Conservation (phyloP, 257 asterid species). For the Solanum clarkiae region DNA sequence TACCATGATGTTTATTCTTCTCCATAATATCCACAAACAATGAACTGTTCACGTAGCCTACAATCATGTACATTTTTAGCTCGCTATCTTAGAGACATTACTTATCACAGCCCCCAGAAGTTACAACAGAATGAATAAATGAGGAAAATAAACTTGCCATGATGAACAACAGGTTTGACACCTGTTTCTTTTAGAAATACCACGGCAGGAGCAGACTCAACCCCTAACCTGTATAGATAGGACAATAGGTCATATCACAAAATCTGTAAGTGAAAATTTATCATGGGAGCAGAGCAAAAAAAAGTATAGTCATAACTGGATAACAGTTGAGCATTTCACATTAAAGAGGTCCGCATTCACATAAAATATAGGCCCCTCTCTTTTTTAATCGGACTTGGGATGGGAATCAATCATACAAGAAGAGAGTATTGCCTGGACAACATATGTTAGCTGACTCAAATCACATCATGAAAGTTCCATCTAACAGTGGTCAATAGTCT, state of each 20-base stretch:
- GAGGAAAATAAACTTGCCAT: slow-evolving; percentile 36
- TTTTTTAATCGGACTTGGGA: not conserved
- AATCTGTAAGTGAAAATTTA: not conserved
- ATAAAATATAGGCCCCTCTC: not conserved
- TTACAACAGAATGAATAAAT: not conserved
- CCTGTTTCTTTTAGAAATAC: slow-evolving; percentile 91
- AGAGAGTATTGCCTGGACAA: not conserved
- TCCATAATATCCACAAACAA: slow-evolving; percentile 72
- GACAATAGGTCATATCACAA: slow-evolving; percentile 1
- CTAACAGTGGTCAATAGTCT: not conserved
- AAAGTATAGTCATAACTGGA: not conserved
- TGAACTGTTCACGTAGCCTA: slow-evolving; percentile 78
- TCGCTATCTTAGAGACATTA: slow-evolving; percentile 2
- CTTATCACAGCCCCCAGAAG: not conserved
- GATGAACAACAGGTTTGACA: slow-evolving; percentile 67
- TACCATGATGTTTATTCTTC: slow-evolving; percentile 80
- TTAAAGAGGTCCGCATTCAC: not conserved
- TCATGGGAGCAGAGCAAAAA: not conserved
- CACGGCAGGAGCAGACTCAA: slow-evolving; percentile 88
- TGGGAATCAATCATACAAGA: not conserved
- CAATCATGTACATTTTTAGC: slow-evolving; percentile 22
- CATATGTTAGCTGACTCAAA: not conserved
- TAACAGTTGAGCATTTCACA: not conserved
- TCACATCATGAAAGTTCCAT: not conserved
- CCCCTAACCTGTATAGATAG: slow-evolving; percentile 53